These are phyloP conservation scores for Aspergillus vadensis DNA, from an alignment of 2,329 filamentous ascomycete genomes.

Conservation along the genomic window DNA sequence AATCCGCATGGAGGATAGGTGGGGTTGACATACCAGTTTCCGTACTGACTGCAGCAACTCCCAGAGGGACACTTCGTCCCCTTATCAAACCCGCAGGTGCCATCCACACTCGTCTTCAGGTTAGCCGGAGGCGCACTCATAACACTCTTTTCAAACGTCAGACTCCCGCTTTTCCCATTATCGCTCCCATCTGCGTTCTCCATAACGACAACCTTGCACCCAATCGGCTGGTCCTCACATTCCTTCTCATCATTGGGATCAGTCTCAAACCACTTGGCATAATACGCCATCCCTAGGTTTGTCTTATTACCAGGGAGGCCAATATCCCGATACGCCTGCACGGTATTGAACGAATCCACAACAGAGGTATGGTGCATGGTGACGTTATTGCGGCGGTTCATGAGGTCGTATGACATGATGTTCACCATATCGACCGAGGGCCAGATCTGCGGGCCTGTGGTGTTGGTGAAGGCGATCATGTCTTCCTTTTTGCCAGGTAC, in stretches of 20 bases:
- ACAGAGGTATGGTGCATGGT: constrained; percentile 70
- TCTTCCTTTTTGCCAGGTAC: constrained; percentile 64
- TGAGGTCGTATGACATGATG: constrained; percentile 72
- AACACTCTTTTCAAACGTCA: constrained; percentile 51
- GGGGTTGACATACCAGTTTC: constrained; percentile 34
- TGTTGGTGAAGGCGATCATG: constrained; percentile 66
- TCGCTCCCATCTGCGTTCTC: constrained; percentile 64
- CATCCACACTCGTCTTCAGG: constrained; percentile 31
- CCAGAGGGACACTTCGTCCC: constrained; percentile 34
- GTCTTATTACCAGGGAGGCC: constrained; percentile 60
- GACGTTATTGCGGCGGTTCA: constrained; percentile 66
- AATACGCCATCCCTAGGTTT: constrained; percentile 69
- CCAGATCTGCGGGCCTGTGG: constrained; percentile 62
- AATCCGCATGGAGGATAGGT: too few relatives aligned
- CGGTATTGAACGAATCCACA: constrained; percentile 53
- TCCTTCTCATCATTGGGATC: constrained; percentile 44
- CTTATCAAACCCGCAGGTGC: constrained; percentile 36
- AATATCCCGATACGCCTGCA: constrained; percentile 61
- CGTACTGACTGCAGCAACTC: constrained; percentile 40
- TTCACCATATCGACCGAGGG: constrained; percentile 66
- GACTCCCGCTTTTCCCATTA: constrained; percentile 53
- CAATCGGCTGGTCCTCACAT: constrained; percentile 53
- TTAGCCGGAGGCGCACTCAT: constrained; percentile 28
- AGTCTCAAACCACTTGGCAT: constrained; percentile 67
- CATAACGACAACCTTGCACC: constrained; percentile 61